Conservation (phyloP, 1,284 basidiomycete species). For the Wolfiporia cocos region DNA sequence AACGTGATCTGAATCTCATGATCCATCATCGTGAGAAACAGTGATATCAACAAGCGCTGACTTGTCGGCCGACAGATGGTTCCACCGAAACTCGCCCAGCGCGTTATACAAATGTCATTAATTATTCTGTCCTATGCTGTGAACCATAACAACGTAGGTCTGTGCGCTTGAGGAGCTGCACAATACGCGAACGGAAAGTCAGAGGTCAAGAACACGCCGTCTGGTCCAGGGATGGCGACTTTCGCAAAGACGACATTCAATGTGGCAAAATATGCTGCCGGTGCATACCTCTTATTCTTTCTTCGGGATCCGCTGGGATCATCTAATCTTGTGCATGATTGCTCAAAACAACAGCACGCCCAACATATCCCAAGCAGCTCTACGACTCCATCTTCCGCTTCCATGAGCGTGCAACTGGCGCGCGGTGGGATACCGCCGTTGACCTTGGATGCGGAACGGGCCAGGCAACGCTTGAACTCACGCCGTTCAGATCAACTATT, state of each 20-base stretch:
- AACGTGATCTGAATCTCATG: no score
- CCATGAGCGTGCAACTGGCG: constrained; percentile 35
- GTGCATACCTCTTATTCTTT: no score
- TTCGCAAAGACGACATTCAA: constrained; percentile 62
- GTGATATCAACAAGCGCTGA: no score
- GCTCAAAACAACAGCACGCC: constrained; percentile 31
- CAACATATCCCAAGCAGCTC: constrained; percentile 61
- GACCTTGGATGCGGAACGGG: constrained; percentile 84
- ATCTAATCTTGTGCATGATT: not conserved
- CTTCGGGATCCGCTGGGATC: not conserved
- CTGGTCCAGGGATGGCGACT: constrained; percentile 72
- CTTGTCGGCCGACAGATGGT: no score
- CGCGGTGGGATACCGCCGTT: constrained; percentile 51
- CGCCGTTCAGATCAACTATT: constrained; percentile 54
- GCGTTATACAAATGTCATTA: no score
- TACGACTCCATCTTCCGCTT: constrained; percentile 58
- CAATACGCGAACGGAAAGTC: constrained; percentile 80
- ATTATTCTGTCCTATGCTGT: no score
- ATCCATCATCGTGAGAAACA: no score
- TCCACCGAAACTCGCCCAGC: no score
- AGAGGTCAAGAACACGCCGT: no score
- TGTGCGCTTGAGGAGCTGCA: no score
- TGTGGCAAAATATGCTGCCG: constrained; percentile 53
- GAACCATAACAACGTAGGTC: no score
- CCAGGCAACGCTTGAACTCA: constrained; percentile 62